Percentiles rank a stretch among this genome's conserved stretches.
These are phyloP conservation scores for Penicillium verhagenii DNA, from an alignment of 495 filamentous ascomycete genomes.

Conservation along the genomic window DNA sequence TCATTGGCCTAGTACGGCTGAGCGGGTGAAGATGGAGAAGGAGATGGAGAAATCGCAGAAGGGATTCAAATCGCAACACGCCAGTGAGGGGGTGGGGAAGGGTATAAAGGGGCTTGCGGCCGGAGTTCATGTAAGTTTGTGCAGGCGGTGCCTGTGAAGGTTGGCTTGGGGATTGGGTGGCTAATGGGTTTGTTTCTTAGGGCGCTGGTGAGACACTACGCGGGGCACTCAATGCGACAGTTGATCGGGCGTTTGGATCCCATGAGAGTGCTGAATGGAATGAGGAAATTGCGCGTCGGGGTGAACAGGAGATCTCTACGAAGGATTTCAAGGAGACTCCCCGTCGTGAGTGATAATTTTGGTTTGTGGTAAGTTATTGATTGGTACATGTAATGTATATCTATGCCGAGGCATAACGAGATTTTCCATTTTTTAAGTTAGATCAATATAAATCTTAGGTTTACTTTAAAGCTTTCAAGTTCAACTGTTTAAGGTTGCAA, in stretches of 20 bases:
- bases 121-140: slow-evolving; percentile 39
- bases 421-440: no score
- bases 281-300: slow-evolving; percentile 34
- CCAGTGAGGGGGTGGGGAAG: slow-evolving; percentile 8
- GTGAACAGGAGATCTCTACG: slow-evolving; percentile 36
- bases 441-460: no score
- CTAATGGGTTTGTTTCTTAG: slow-evolving; percentile 13
- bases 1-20: background rate
- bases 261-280: slow-evolving; percentile 36
- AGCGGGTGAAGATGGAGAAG: slow-evolving; percentile 13
- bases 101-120: slow-evolving; percentile 28
- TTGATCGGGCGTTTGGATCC: slow-evolving; percentile 43
- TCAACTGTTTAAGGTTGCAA: no score
- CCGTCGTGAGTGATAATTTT: background rate
- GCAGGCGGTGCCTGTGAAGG: no score
- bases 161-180: background rate
- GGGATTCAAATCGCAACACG: background rate
- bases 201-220: slow-evolving; percentile 46
- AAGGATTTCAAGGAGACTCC: slow-evolving; percentile 18
- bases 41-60: background rate
- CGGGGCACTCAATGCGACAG: slow-evolving; percentile 36
- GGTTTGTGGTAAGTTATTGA: no score
- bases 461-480: no score
- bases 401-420: no score
- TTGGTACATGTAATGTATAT: no score